These are phyloP conservation scores for Blastobotrys aristatus DNA, from an alignment of 1,139 yeast genomes.

Conservation along the genomic window DNA sequence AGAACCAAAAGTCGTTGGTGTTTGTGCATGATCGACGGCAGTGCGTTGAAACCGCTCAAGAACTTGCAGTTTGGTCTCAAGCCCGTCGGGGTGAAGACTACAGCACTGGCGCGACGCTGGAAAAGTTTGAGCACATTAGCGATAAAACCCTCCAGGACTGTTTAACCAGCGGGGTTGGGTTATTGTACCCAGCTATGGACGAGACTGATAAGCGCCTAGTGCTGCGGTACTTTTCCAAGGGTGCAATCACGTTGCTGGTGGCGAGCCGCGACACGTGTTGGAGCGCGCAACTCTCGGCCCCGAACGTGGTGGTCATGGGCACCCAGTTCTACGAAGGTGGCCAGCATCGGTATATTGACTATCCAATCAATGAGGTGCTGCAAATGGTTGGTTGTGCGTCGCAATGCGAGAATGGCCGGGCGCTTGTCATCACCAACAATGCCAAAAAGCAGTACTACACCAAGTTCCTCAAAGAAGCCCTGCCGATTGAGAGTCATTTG, in stretches of 20 bases:
- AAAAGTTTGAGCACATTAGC: slow-evolving; percentile 41
- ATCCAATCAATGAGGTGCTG: slow-evolving; percentile 57
- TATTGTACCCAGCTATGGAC: slow-evolving; percentile 57
- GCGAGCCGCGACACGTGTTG: slow-evolving; percentile 54
- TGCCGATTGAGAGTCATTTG: slow-evolving; percentile 81
- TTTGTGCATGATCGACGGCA: slow-evolving; percentile 55
- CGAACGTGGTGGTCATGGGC: slow-evolving; percentile 58
- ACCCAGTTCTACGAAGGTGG: slow-evolving; percentile 70
- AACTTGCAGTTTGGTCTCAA: slow-evolving; percentile 36
- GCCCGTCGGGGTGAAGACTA: slow-evolving; percentile 37
- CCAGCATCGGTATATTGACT: slow-evolving; percentile 67
- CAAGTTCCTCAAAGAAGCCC: slow-evolving; percentile 64
- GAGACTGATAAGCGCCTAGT: slow-evolving; percentile 50
- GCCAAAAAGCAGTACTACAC: slow-evolving; percentile 59
- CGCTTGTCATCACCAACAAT: slow-evolving; percentile 52
- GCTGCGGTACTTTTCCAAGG: slow-evolving; percentile 46
- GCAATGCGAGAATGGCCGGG: slow-evolving; percentile 39
- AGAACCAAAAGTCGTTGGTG: slow-evolving; percentile 36
- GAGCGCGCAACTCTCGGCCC: slow-evolving; percentile 48
- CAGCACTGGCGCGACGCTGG: slow-evolving; percentile 34
- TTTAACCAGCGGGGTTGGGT: slow-evolving; percentile 63
- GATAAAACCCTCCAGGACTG: slow-evolving; percentile 47
- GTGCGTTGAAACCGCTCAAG: slow-evolving; percentile 49
- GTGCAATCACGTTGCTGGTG: slow-evolving; percentile 49
- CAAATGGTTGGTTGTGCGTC: slow-evolving; percentile 69